A percentile compares a stretch with the other conserved stretches of the same genome.
Evolutionary conservation across 176 grass and related monocot genomes (phyloP).

Genomic region (Metroxylon sagu): DNA sequence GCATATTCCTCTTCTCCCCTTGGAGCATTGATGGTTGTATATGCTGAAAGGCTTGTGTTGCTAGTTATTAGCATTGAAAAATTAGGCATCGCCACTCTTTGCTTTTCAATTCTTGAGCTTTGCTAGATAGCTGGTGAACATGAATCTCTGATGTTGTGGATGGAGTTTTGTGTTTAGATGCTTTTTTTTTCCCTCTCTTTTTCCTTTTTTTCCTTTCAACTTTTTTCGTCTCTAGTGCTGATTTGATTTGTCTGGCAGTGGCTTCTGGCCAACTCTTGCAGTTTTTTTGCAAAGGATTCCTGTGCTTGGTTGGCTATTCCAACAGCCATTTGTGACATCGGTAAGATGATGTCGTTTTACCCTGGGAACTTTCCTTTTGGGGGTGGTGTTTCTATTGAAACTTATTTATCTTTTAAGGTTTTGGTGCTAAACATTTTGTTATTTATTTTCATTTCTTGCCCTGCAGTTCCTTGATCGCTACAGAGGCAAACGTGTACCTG

Average conservation of each 20-base stretch:
- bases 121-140: too few relatives aligned
- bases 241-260: constrained; percentile 37
- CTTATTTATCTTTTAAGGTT: background rate
- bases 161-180: too few relatives aligned
- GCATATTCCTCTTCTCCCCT: background rate
- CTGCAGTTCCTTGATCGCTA: constrained; percentile 38
- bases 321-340: constrained; percentile 72
- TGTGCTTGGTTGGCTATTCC: constrained; percentile 62
- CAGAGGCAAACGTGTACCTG: constrained; percentile 53
- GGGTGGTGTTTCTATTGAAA: background rate
- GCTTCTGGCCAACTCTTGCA: constrained; percentile 73
- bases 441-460: background rate
- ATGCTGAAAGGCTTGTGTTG: too few relatives aligned
- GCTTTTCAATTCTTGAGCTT: too few relatives aligned
- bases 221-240: background rate
- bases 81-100: too few relatives aligned
- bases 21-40: background rate
- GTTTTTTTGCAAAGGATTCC: constrained; percentile 72
- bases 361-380: too few relatives aligned
- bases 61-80: too few relatives aligned
- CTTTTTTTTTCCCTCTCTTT: background rate
- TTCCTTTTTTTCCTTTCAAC: background rate
- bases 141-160: too few relatives aligned
- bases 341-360: constrained; percentile 20
- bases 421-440: background rate